Conservation (phyloP, 441 rosid genomes). For the Flueggea neowawraea region DNA sequence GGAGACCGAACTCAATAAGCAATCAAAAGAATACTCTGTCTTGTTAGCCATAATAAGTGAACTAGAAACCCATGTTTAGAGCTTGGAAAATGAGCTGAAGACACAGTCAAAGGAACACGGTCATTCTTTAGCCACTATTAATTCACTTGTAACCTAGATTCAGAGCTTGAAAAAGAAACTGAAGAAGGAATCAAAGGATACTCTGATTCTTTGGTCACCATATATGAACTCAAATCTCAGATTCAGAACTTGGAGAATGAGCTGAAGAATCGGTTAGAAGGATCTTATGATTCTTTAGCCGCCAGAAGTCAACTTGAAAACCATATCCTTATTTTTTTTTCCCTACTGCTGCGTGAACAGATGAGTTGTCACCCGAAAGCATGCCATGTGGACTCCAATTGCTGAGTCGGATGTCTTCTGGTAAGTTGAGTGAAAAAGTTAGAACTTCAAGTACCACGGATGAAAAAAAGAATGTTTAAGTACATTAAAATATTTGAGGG, state of each 20-base stretch:
- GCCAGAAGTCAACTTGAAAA: conserved; percentile 51
- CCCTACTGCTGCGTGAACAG: too few relatives aligned
- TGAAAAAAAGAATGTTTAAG: too few relatives aligned
- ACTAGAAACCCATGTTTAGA: conserved; percentile 46
- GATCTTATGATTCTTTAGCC: conserved; percentile 37
- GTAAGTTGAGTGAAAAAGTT: too few relatives aligned
- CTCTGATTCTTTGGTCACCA: conserved; percentile 43
- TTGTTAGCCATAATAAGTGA: conserved; percentile 45
- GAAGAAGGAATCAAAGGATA: conserved; percentile 60
- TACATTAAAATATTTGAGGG: too few relatives aligned
- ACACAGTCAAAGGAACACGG: conserved; percentile 43
- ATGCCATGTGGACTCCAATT: too few relatives aligned
- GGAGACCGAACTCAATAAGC: conserved; percentile 51
- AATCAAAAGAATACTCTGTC: conserved; percentile 39
- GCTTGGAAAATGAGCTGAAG: conserved; percentile 65
- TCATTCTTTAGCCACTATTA: conserved; percentile 41
- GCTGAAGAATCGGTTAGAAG: conserved; percentile 48
- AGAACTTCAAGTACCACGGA: too few relatives aligned
- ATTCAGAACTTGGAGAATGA: conserved; percentile 45
- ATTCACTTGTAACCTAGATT: conserved; percentile 50
- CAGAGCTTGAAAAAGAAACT: conserved; percentile 60
- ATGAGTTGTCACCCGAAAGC: too few relatives aligned
- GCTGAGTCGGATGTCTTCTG: too few relatives aligned
- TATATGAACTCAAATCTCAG: conserved; percentile 48
- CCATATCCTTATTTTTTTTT: too few relatives aligned